Evolutionary conservation across 116 monocot species (phyloP), one percentile per base, ranked within the genome.

Genomic region (Cymodocea nodosa): DNA sequence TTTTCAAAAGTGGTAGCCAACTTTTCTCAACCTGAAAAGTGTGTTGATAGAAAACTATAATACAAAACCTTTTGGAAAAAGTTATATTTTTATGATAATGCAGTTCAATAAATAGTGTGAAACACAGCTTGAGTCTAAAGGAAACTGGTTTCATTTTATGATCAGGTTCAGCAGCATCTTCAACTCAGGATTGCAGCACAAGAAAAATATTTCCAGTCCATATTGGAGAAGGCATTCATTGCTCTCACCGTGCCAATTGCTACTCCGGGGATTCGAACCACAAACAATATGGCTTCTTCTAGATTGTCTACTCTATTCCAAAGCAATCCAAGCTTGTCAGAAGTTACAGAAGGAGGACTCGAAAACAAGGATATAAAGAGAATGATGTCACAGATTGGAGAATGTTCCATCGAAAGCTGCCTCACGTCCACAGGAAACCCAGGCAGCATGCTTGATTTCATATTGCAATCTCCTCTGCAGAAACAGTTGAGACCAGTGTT

Each of bases 101-200:
- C 30, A 30, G 30, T 1, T 30, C 30, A 30, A n/a, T n/a, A n/a
- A n/a, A n/a, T n/a, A n/a, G n/a, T n/a, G n/a, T n/a, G n/a, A n/a
- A n/a, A n/a, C n/a, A n/a, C n/a, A 30, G 30, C 30, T 30, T 30
- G 24, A 59, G 22, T 4, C 59, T 44, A 44, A 10, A 12, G 23
- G 22, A 59, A 59, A 59, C 8, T 66, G 50, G 22, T 37, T 13
- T 36, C 19, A 63, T 44, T 40, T 12, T 36, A 8, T 40, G 14
- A 36, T 44, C 78, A 90, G 91, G 91, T 92, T 20, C 84, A 92
- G 68, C 72, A 59, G 15, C 84, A 79, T 74, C 82, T 92, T 52
- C 77, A 84, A 24, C 51, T 82, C 4, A 74, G 91, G 24, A 87
- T 91, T 34, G 82, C 84, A 59, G 91, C 91, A 2, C 91, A 91